A percentile compares a stretch with the other conserved stretches of the same genome.
Evolutionary conservation across 176 grass and related monocot genomes (phyloP).

Genomic region (Leersia perrieri): DNA sequence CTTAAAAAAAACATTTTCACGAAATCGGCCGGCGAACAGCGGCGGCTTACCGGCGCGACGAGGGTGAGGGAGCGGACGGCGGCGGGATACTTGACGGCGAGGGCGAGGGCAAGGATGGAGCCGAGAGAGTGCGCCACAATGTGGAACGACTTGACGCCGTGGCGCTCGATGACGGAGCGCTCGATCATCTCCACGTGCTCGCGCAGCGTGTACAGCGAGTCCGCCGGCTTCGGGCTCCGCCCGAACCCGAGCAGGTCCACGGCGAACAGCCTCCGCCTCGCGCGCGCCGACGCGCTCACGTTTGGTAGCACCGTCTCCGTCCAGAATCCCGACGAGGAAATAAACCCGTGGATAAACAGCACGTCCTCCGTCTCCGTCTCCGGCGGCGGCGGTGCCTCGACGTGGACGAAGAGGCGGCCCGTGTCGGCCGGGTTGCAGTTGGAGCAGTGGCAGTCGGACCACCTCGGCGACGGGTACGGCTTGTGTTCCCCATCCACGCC

Average conservation of each 20-base stretch:
- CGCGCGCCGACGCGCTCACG: conserved; percentile 42
- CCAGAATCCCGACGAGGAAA: conserved; percentile 76
- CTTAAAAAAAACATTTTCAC: too few species aligned
- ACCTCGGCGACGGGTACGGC: conserved; percentile 56
- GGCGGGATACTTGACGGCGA: conserved; percentile 61
- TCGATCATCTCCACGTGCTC: conserved; percentile 79
- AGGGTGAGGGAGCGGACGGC: conserved; percentile 58
- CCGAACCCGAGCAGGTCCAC: conserved; percentile 78
- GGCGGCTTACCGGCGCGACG: conserved; percentile 47
- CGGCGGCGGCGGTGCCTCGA: conserved; percentile 44
- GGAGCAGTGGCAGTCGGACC: conserved; percentile 94
- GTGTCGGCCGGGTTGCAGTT: conserved; percentile 72
- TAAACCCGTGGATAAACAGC: conserved; percentile 80
- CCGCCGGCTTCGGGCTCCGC: conserved; percentile 67
- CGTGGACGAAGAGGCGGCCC: conserved; percentile 82
- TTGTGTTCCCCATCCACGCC: conserved; percentile 19
- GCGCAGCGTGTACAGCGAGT: conserved; percentile 70
- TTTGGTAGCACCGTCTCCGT: conserved; percentile 72
- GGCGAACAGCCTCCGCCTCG: conserved; percentile 51
- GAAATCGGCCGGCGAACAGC: too few species aligned
- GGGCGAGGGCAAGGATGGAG: conserved; percentile 64
- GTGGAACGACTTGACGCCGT: conserved; percentile 60
- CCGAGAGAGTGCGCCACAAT: conserved; percentile 73
- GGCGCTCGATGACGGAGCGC: conserved; percentile 53
- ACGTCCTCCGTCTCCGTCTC: conserved; percentile 53